Conservation (phyloP, 345 rosid species). For the Gossypium bickii region DNA sequence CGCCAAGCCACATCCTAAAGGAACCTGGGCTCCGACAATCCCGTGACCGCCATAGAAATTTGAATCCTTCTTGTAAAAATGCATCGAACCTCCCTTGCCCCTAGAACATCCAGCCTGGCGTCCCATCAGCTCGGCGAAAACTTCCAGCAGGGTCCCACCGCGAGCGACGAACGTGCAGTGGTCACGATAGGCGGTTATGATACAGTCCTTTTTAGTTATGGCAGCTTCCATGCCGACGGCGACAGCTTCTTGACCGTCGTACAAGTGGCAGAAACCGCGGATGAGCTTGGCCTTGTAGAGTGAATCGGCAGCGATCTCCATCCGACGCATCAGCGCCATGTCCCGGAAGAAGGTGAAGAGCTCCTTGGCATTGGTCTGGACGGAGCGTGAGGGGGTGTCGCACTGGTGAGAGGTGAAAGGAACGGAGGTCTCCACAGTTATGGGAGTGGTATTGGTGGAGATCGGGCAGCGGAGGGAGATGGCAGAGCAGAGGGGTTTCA, state of each 20-base stretch:
- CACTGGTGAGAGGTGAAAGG: conserved; percentile 81
- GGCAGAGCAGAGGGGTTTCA: conserved; percentile 35
- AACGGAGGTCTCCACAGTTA: conserved; percentile 79
- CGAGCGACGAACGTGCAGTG: conserved; percentile 84
- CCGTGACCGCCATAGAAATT: conserved; percentile 94
- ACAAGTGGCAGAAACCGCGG: conserved; percentile 97
- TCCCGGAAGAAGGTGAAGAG: conserved; percentile 67
- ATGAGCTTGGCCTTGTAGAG: conserved; percentile 98
- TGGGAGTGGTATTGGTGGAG: conserved; percentile 67
- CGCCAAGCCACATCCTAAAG: conserved; percentile 89
- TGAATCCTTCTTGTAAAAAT: conserved; percentile 81
- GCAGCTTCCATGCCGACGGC: conserved; percentile 96
- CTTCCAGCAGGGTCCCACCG: conserved; percentile 69
- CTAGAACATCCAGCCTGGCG: conserved; percentile 75
- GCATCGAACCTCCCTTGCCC: conserved; percentile 98
- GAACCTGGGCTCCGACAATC: conserved; percentile 95
- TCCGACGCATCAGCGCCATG: conserved; percentile 90
- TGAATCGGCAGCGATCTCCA: conserved; percentile 97
- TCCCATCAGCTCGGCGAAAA: conserved; percentile 93
- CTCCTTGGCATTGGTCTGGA: conserved; percentile 62
- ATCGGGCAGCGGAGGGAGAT: conserved; percentile 46
- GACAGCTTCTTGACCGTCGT: conserved; percentile 97
- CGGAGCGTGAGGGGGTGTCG: conserved; percentile 80
- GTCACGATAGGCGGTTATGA: conserved; percentile 90
- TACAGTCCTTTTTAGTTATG: conserved; percentile 73